Conservation (phyloP, 495 filamentous ascomycete genomes). For the Pseudomonodictys pantanalensis region DNA sequence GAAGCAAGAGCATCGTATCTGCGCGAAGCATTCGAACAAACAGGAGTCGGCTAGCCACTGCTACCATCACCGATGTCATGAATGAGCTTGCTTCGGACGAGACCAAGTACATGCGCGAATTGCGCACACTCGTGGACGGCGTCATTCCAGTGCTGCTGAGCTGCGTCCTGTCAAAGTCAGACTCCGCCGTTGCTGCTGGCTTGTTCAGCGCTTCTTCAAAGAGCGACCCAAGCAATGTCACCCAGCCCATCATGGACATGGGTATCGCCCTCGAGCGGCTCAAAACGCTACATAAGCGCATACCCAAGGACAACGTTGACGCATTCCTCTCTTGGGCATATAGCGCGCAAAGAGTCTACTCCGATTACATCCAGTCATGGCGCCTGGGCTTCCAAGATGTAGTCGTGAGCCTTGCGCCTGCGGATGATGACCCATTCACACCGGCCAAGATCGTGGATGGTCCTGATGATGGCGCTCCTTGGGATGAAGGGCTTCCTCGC, state of each 20-base stretch:
- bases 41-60: slow-evolving; percentile 61
- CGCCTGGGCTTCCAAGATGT: slow-evolving; percentile 92
- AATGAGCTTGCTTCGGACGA: slow-evolving; percentile 81
- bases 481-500: slow-evolving; percentile 67
- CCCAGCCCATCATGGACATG: slow-evolving; percentile 91
- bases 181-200: slow-evolving; percentile 61
- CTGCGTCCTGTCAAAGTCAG: slow-evolving; percentile 74
- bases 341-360: slow-evolving; percentile 71
- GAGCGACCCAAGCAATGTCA: slow-evolving; percentile 61
- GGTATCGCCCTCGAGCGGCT: slow-evolving; percentile 83
- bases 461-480: slow-evolving; percentile 48
- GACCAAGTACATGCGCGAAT: slow-evolving; percentile 83
- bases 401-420: slow-evolving; percentile 85
- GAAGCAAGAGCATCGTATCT: slow-evolving; percentile 39
- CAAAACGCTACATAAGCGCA: slow-evolving; percentile 71
- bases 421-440: slow-evolving; percentile 47
- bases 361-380: slow-evolving; percentile 87
- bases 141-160: slow-evolving; percentile 90
- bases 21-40: slow-evolving; percentile 69
- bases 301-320: slow-evolving; percentile 66
- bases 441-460: slow-evolving; percentile 42
- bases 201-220: slow-evolving; percentile 60
- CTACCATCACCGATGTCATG: slow-evolving; percentile 71
- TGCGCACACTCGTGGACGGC: slow-evolving; percentile 90
- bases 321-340: slow-evolving; percentile 77